Evolutionary conservation across 1,284 basidiomycete species (phyloP).

Genomic region (Cryptococcus maquisensis): DNA sequence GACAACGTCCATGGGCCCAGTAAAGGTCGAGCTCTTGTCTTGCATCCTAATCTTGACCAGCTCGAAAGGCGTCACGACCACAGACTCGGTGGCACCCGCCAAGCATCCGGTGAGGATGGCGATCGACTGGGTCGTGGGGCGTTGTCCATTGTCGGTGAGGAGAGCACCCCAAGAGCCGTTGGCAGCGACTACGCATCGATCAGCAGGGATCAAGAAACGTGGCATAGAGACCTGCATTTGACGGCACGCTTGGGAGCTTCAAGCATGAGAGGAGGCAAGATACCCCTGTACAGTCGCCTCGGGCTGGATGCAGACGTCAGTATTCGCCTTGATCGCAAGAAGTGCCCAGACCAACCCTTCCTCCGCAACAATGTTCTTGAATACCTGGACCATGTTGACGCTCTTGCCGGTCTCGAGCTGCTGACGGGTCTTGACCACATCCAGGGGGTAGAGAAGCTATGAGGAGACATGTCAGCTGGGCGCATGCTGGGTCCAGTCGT

Average conservation of each 20-base stretch:
- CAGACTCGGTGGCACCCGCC: conserved; percentile 92
- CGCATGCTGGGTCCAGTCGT: not conserved
- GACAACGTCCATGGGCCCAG: conserved; percentile 87
- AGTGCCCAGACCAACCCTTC: conserved; percentile 62
- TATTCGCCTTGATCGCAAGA: not conserved
- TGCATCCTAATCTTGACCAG: conserved; percentile 94
- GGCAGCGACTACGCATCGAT: conserved; percentile 31
- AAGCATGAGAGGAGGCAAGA: conserved; percentile 87
- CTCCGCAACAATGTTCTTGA: conserved; percentile 64
- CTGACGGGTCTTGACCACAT: conserved; percentile 88
- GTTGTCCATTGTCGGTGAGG: conserved; percentile 56
- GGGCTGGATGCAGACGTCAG: conserved; percentile 52
- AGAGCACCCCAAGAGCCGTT: conserved; percentile 80
- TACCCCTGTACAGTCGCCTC: conserved; percentile 84
- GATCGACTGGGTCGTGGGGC: conserved; percentile 80
- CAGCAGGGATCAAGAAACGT: conserved; percentile 1
- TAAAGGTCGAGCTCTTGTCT: conserved; percentile 82
- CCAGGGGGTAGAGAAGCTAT: conserved; percentile 36
- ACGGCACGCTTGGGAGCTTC: conserved; percentile 98
- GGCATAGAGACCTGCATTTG: conserved; percentile 65
- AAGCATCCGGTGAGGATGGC: conserved; percentile 86
- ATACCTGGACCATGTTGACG: conserved; percentile 67
- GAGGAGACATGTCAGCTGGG: conserved; percentile 17
- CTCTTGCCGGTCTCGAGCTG: conserved; percentile 83
- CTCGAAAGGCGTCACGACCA: conserved; percentile 86